Base-by-base conservation (phyloP, 306 rosid species). In the Astragalus glycyphyllos region DNA sequence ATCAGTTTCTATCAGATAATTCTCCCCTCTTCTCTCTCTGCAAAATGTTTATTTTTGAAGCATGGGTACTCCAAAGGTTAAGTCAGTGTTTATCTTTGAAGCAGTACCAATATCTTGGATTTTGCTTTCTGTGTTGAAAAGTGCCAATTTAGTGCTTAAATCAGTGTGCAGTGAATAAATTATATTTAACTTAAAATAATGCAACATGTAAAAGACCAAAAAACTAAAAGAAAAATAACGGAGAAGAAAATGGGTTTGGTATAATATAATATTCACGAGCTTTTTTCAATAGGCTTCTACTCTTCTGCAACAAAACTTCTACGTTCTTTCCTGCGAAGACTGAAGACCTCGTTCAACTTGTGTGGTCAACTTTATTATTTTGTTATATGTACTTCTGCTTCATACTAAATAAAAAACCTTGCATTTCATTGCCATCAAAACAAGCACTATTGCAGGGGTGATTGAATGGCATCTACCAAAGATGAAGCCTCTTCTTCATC, bases 401-500 rank as follows among this genome's bases (percentile, higher is more conserved):
- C 34, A 15, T 11, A 20, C 23, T 20, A 20, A 20, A 1, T 0
- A 2, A 14, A 31, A 34, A 46, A 8, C 0, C 45, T 48, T 66
- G 45, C 47, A 20, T 75, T 26, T 1, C 31, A 26, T 15, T 17
- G 37, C 15, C 40, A 54, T n/a, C 41, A 31, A 13, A 58, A 67
- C 1, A 6, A 58, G 12, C 46, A 60, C 15, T n/a, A 15, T 58
- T 76, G 45, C 26, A 32, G 14, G 12, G 20, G 13, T 10, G 56
- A 17, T 68, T 58, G 12, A 68, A 76, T 76, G 80, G 65, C 64
- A 68, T 59, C 60, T 58, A 5, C 44, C 47, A 55, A 8, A 17
- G 68, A 45, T 38, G 68, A 12, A 71, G 23, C 82, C 11, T 78
- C 77, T 71, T 78, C 72, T 53, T 77, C 77, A 4, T 59, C n/a